Percentiles rank a stretch among this genome's conserved stretches.
Evolutionary conservation across 225 moss, liverwort and hornwort species (phyloP).

Genomic region (Lunularia cruciata): DNA sequence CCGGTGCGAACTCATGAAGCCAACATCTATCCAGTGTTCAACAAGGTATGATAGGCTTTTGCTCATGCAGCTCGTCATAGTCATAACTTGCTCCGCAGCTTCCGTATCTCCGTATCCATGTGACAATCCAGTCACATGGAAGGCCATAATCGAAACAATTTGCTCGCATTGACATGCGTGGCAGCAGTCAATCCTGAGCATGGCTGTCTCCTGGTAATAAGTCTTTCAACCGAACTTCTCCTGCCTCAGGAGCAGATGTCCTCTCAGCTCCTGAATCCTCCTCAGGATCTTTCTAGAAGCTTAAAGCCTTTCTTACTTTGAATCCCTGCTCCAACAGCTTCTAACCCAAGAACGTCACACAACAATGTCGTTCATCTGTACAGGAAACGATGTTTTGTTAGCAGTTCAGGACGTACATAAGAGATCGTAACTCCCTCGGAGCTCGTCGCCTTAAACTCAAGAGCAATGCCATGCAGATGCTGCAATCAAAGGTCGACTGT

Average conservation of each 20-base stretch:
- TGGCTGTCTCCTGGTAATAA: background rate
- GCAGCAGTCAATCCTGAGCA: conserved; percentile 10
- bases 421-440: background rate
- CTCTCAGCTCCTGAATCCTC: background rate
- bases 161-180: background rate
- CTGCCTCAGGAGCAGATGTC: conserved; percentile 7
- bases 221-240: background rate
- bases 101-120: background rate
- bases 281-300: background rate
- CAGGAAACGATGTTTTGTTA: background rate
- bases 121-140: background rate
- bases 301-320: background rate
- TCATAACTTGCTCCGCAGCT: background rate
- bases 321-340: conserved; percentile 2
- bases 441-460: conserved; percentile 20
- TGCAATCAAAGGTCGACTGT: conserved; percentile 57
- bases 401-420: background rate
- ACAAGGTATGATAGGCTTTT: background rate
- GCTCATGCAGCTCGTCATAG: background rate
- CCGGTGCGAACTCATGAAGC: background rate
- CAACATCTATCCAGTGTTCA: background rate
- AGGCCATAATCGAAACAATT: background rate
- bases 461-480: conserved; percentile 71
- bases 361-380: conserved; percentile 18
- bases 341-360: conserved; percentile 22